Evolutionary conservation across 2,329 filamentous ascomycete species (phyloP), one percentile per base, ranked within the genome.

Genomic region (Akanthomyces dipterigenus): DNA sequence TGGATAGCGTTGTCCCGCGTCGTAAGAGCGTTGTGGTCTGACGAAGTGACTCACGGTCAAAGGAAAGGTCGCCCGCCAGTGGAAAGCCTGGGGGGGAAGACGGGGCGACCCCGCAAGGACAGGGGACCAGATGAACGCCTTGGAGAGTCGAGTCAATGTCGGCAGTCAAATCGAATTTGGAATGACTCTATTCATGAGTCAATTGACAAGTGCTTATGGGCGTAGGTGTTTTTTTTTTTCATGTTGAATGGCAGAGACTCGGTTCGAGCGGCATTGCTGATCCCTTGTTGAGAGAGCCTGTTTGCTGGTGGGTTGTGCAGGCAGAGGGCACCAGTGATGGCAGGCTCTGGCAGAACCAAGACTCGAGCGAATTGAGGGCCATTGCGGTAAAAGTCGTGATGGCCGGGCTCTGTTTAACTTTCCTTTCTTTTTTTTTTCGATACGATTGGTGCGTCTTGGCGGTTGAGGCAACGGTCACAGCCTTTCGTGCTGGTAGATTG

Each of bases 151-250:
- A 55, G 40, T 55, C 40, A 46, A 31, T 34, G 26, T 3, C 42
- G 26, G 43, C 43, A 24, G 26, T 16, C 34, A 24, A 11, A 9
- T 40, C 31, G 45, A 48, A 18, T 20, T 48, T 22, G 24, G 12
- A 22, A 43, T 59, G 46, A 51, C 55, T 59, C 43, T 59, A 5
- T 14, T 38, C 22, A 24, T 59, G 55, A 59, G 45, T 50, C 55
- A 51, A 59, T 11, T 22, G 36, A 50, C 31, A 28, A 48, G 55
- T 43, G 31, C 22, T 59, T 18, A 43, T 24, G 12, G 24, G 55
- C 28, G 55, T 34, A 6, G 26, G 18, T 31, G 12, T n/a, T 14
- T 50, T 43, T n/a, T 24, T n/a, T 14, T 50, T 43, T n/a, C n/a
- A 12, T 14, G 3, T 20, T 14, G 26, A n/a, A 16, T 24, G 31